Evolutionary conservation across 1,139 yeast genomes (phyloP), one percentile per base, ranked within the genome.

Genomic region (Saccharomyces hybrid): DNA sequence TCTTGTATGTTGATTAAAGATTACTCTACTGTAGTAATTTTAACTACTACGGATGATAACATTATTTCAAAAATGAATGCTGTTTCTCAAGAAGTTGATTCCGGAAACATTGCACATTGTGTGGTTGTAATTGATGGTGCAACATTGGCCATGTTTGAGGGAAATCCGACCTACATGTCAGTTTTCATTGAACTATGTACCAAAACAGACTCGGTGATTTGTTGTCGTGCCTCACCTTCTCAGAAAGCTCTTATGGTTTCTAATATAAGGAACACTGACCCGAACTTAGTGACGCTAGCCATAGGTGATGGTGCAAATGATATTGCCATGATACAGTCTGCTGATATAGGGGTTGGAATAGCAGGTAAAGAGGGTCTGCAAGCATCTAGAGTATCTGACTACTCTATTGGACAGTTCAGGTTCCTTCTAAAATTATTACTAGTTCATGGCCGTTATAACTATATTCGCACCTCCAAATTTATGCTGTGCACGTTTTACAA

Each of bases 271-370:
- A 75, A 77, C 28, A 73, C 86, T 58, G 80, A 85, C 60, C 82
- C 78, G 52, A 73, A 75, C 7, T 77, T 88, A 29, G 97, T 93
- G 5, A 89, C 97, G 0, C 77, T 95, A 57, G 99, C 99, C 0
- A 88, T 95, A 67, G 99, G 99, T n/a, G 99, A 93, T 73, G 99
- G 99, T 62, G 99, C 99, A 1, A 93, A 93, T 68, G 99, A 93
- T 70, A 90, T 93, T 69, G 98, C 99, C 2, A 93, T 93, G 99
- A 93, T 93, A 59, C 98, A 93, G 73, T 87, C 96, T 66, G 99
- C 99, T 0, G 98, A 93, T 71, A 91, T 93, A 55, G 99, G 99
- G 25, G 83, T 93, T 58, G 99, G 99, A 46, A 93, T 93, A 54
- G 91, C 98, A 1, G 99, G 99, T 50, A 87, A 86, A 63, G 99